Evolutionary conservation across 2,329 filamentous ascomycete genomes (phyloP).

Genomic region (Neospermospora avenae): DNA sequence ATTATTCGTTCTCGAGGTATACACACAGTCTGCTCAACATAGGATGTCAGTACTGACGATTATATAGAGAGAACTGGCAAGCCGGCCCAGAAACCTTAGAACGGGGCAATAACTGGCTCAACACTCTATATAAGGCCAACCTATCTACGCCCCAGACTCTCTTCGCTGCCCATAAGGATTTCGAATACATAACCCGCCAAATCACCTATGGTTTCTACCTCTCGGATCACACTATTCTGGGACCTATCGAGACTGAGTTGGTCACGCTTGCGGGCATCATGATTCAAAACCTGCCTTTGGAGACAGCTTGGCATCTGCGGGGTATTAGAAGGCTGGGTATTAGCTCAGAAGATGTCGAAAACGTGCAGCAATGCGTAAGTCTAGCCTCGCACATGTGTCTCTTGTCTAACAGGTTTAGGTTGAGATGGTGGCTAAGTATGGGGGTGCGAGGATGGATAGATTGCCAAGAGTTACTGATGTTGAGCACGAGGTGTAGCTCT

Average conservation of each 20-base stretch:
- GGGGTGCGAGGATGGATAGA: slow-evolving; percentile 34
- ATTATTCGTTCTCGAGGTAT: slow-evolving; percentile 39
- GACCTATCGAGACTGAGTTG: slow-evolving; percentile 52
- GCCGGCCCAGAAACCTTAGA: slow-evolving; percentile 52
- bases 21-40: not conserved
- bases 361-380: slow-evolving; percentile 36
- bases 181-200: slow-evolving; percentile 49
- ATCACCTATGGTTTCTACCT: slow-evolving; percentile 59
- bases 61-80: slow-evolving; percentile 54
- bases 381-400: not conserved
- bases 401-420: slow-evolving; percentile 35
- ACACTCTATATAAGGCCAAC: slow-evolving; percentile 42
- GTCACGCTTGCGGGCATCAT: slow-evolving; percentile 53
- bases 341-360: slow-evolving; percentile 39
- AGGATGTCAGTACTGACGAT: slow-evolving; percentile 2
- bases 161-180: slow-evolving; percentile 45
- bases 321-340: slow-evolving; percentile 48
- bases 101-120: slow-evolving; percentile 53
- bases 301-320: slow-evolving; percentile 54
- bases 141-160: slow-evolving; percentile 36
- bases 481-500: slow-evolving; percentile 38
- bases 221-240: slow-evolving; percentile 52
- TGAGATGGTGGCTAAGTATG: slow-evolving; percentile 39
- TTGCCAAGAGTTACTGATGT: slow-evolving; percentile 40
- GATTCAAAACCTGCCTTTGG: slow-evolving; percentile 51